These are phyloP conservation scores for Gremmenia infestans DNA, from an alignment of 2,329 filamentous ascomycete species.

Conservation along the genomic window DNA sequence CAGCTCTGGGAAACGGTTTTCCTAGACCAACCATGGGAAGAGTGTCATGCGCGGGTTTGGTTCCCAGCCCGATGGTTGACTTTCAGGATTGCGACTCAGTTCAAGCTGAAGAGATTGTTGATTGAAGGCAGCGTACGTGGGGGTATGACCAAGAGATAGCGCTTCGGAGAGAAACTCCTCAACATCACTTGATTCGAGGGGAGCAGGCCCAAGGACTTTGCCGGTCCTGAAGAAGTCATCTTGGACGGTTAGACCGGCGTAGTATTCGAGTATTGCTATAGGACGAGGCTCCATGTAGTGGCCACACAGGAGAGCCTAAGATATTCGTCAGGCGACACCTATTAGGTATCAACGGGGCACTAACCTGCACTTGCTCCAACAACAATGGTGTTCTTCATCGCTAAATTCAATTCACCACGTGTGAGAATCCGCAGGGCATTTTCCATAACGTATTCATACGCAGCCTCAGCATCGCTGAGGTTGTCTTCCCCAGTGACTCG, in stretches of 20 bases:
- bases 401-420: neutral
- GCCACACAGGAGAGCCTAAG: conserved; percentile 5
- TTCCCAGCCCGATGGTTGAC: neutral
- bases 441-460: conserved; percentile 6
- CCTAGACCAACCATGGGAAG: conserved; percentile 2
- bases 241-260: neutral
- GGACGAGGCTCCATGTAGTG: conserved; percentile 6
- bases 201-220: neutral
- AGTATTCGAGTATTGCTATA: conserved; percentile 5
- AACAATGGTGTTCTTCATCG: conserved; percentile 5
- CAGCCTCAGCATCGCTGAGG: conserved; percentile 3
- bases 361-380: conserved; percentile 6
- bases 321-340: neutral
- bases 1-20: neutral
- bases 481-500: conserved; percentile 1
- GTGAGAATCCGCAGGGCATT: neutral
- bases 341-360: neutral
- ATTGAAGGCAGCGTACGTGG: neutral
- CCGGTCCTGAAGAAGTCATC: conserved; percentile 1
- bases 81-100: conserved; percentile 1
- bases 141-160: neutral
- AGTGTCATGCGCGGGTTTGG: neutral
- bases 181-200: neutral
- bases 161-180: neutral
- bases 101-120: neutral